phyloP scores from a whole-genome alignment of 2,329 filamentous ascomycete genomes.

The Ustilaginoidea virens region DNA sequence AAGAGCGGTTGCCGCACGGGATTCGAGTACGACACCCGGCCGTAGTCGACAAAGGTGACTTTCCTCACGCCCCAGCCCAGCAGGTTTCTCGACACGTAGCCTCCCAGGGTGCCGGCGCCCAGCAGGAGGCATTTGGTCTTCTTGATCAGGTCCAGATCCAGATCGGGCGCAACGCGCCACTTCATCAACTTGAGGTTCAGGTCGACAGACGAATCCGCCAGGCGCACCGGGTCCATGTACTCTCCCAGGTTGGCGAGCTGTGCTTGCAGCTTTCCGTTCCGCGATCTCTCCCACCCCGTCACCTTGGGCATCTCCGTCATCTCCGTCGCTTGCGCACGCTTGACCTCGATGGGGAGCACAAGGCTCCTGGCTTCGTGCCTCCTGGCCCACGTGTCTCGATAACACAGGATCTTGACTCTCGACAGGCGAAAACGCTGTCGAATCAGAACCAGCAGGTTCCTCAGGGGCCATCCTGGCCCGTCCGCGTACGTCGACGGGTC shows the following conservation, averaged over 20 bases:
- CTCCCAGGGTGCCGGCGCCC: slow-evolving; percentile 83
- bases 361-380: slow-evolving; percentile 72
- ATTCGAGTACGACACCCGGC: slow-evolving; percentile 86
- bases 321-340: slow-evolving; percentile 26
- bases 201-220: slow-evolving; percentile 90
- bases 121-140: slow-evolving; percentile 79
- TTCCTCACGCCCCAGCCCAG: slow-evolving; percentile 93
- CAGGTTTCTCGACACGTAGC: slow-evolving; percentile 81
- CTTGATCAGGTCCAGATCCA: slow-evolving; percentile 81
- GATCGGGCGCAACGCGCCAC: slow-evolving; percentile 82
- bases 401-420: slow-evolving; percentile 75
- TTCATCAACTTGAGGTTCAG: slow-evolving; percentile 97
- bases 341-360: slow-evolving; percentile 52
- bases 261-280: slow-evolving; percentile 59
- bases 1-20: slow-evolving; percentile 91
- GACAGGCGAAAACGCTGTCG: slow-evolving; percentile 65
- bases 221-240: slow-evolving; percentile 77
- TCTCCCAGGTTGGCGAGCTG: slow-evolving; percentile 72
- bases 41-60: slow-evolving; percentile 93
- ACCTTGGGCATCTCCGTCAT: slow-evolving; percentile 61
- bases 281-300: slow-evolving; percentile 87
- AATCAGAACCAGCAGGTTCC: slow-evolving; percentile 76
- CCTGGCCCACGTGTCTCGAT: slow-evolving; percentile 65
- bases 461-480: slow-evolving; percentile 81
- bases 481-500: slow-evolving; percentile 84